Percentiles rank a stretch among this genome's conserved stretches.
These are phyloP conservation scores for Mycosphaerella sp. DNA, from an alignment of 2,329 filamentous ascomycete species.

Conservation along the genomic window DNA sequence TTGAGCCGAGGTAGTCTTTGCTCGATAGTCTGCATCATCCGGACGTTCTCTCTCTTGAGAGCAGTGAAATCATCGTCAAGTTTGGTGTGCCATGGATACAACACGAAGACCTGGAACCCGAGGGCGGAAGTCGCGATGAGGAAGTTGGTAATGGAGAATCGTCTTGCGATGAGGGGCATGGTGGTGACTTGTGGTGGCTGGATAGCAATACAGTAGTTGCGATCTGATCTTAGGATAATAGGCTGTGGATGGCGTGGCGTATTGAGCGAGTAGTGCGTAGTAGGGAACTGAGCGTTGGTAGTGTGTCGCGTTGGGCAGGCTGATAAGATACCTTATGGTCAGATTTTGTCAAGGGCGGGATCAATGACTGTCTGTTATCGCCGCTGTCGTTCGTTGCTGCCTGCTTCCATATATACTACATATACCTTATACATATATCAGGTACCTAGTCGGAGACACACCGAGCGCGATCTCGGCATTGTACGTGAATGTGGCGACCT, in stretches of 20 bases:
- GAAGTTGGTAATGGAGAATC: conserved; percentile 25
- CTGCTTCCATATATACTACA: too few species aligned
- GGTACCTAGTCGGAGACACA: background rate
- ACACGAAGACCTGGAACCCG: conserved; percentile 24
- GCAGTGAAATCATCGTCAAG: conserved; percentile 25
- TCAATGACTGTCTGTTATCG: too few species aligned
- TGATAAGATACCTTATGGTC: too few species aligned
- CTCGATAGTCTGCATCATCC: conserved; percentile 14
- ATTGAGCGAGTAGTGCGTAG: background rate
- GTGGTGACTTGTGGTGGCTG: background rate
- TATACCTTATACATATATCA: background rate
- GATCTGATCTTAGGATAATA: background rate
- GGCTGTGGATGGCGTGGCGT: background rate
- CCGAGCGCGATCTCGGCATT: background rate
- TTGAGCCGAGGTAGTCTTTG: conserved; percentile 4
- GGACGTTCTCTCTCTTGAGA: conserved; percentile 20
- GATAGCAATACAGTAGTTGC: background rate
- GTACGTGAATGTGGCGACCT: background rate
- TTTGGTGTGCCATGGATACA: conserved; percentile 28
- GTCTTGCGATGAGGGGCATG: conserved; percentile 23
- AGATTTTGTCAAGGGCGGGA: too few species aligned
- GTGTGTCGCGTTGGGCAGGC: too few species aligned
- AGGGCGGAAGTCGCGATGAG: conserved; percentile 23
- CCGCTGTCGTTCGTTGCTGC: too few species aligned
- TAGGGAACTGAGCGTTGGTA: too few species aligned